Conservation (phyloP, 805 yeast genomes). For the Pichia thaimueangensis region DNA sequence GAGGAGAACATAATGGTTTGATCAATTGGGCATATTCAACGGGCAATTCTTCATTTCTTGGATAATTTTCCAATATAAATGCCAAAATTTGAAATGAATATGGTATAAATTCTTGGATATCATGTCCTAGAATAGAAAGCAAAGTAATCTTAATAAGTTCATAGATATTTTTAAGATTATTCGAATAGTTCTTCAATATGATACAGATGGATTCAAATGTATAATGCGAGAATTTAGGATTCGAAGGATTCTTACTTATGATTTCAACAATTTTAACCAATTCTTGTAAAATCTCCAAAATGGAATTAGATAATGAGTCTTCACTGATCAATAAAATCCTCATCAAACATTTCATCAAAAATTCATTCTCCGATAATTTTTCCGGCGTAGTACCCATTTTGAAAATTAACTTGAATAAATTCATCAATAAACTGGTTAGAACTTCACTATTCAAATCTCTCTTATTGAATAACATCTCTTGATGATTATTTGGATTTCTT, state of each 20-base stretch:
- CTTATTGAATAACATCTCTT: conserved; percentile 60
- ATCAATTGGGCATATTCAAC: conserved; percentile 57
- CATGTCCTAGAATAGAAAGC: conserved; percentile 63
- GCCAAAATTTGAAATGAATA: conserved; percentile 89
- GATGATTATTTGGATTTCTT: conserved; percentile 51
- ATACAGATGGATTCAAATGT: conserved; percentile 84
- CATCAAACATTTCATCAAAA: conserved; percentile 83
- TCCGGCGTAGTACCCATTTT: conserved; percentile 65
- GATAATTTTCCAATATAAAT: conserved; percentile 59
- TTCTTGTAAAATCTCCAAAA: conserved; percentile 51
- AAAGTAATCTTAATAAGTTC: conserved; percentile 58
- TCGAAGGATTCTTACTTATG: conserved; percentile 86
- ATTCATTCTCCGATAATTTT: conserved; percentile 91
- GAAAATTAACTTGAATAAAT: conserved; percentile 61
- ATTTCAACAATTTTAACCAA: conserved; percentile 60
- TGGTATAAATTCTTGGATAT: conserved; percentile 91
- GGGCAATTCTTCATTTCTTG: conserved; percentile 48
- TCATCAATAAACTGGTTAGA: conserved; percentile 53
- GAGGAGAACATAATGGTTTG: conserved; percentile 81
- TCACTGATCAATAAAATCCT: conserved; percentile 70
- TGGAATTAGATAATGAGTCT: conserved; percentile 46
- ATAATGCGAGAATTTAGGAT: conserved; percentile 89
- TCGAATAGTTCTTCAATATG: conserved; percentile 46
- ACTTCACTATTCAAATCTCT: conserved; percentile 59
- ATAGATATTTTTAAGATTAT: conserved; percentile 37